phyloP scores from a whole-genome alignment of 352 stramenopile genomes.

The Phytophthora boehmeriae region DNA sequence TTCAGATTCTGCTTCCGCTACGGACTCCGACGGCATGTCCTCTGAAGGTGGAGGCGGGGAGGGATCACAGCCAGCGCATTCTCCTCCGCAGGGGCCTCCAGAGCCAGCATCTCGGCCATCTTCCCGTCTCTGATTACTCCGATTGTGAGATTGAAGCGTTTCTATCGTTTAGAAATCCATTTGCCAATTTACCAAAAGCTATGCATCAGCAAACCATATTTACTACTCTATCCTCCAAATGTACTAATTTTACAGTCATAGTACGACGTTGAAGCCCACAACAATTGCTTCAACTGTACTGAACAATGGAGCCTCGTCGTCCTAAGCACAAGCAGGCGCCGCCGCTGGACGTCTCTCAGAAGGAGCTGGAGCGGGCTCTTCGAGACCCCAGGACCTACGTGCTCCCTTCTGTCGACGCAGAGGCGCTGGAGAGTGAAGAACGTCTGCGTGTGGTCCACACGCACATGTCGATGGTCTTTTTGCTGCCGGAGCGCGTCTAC shows the following conservation, averaged over 20 bases:
- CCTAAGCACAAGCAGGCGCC: slow-evolving; percentile 73
- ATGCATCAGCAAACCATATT: no score
- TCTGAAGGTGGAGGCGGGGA: slow-evolving; percentile 19
- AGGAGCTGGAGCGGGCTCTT: slow-evolving; percentile 55
- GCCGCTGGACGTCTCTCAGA: slow-evolving; percentile 45
- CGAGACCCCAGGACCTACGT: slow-evolving; percentile 37
- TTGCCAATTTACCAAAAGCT: slow-evolving; percentile 20
- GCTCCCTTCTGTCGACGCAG: slow-evolving; percentile 16
- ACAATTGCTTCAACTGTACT: no score
- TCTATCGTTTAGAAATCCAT: no score
- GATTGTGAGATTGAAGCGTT: no score
- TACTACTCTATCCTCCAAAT: no score
- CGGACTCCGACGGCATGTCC: not conserved
- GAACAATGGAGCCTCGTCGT: slow-evolving; percentile 59
- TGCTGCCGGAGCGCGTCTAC: slow-evolving; percentile 63
- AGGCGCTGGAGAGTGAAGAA: no score
- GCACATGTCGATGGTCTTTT: slow-evolving; percentile 79
- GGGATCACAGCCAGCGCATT: slow-evolving; percentile 26
- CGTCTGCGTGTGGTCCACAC: slow-evolving; percentile 59
- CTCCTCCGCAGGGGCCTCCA: slow-evolving; percentile 26
- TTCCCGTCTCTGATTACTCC: slow-evolving; percentile 23
- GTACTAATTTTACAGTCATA: no score
- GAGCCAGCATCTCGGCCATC: slow-evolving; percentile 41
- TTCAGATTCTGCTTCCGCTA: not conserved
- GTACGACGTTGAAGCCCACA: no score